Evolutionary conservation across 2,329 filamentous ascomycete genomes (phyloP), one percentile per base, ranked within the genome.

Genomic region (Neonectria ditissima): DNA sequence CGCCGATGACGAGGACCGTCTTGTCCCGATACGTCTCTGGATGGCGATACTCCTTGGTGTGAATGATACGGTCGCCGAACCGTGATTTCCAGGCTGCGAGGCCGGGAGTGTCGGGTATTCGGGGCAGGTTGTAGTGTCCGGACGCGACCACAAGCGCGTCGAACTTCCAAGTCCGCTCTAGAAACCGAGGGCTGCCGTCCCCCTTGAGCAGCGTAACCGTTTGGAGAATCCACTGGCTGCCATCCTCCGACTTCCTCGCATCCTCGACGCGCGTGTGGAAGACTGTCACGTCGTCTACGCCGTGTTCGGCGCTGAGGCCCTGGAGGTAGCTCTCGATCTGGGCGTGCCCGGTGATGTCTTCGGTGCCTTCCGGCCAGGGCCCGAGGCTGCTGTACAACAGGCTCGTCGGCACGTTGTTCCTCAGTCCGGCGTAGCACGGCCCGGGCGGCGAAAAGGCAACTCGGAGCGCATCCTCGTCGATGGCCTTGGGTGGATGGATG

Each of bases 351-450:
- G 90, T 85, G 63, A 86, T 87, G 16, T 88, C 85, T 2, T 83
- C 83, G 0, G 88, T 91, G 1, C 84, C 86, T 6, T 82, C 75
- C 0, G 88, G 87, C 85, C 90, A 92, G 0, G 72, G 65, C 4
- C 78, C 74, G 2, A 85, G 74, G 9, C 75, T 78, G 60, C 78
- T 83, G 44, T 77, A 74, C 76, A 85, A 80, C 3, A 84, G 70
- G 22, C 75, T 82, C n/a, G 90, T 88, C 0, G 92, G 90, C 4
- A 94, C 90, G 70, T 95, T 96, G 37, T 91, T 93, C 72, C 90
- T 90, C 8, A 94, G 79, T 2, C 84, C 83, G 5, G 76, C 77
- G 62, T 85, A 78, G 84, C 86, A 80, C 83, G 93, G 79, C 1
- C 76, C 77, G 0, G 75, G 77, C 26, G 59, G 69, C 1, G 72